phyloP scores from a whole-genome alignment of 805 yeast species.

The Yamadazyma ubonensis region DNA sequence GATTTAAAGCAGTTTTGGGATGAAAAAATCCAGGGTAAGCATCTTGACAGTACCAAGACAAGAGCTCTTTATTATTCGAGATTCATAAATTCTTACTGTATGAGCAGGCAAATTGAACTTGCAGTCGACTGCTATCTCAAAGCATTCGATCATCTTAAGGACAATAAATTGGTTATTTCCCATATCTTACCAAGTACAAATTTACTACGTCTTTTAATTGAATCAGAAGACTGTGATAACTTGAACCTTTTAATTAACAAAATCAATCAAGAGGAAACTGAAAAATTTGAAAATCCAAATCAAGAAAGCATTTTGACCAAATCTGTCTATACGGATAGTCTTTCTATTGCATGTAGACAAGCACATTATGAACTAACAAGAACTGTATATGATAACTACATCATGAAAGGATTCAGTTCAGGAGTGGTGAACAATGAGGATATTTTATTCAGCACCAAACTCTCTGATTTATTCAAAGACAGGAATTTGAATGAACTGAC shows the following conservation, averaged over 20 bases:
- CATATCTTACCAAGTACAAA: constrained; percentile 19
- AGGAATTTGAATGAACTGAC: constrained; percentile 23
- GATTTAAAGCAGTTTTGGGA: constrained; percentile 9
- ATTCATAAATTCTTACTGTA: constrained; percentile 22
- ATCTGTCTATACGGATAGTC: constrained; percentile 22
- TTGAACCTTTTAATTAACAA: constrained; percentile 17
- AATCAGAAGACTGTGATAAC: constrained; percentile 23
- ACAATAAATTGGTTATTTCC: background rate
- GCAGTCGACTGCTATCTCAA: constrained; percentile 17
- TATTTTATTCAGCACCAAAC: constrained; percentile 19
- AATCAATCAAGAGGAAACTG: constrained; percentile 10
- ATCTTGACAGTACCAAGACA: background rate
- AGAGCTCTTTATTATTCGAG: constrained; percentile 22
- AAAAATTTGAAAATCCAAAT: constrained; percentile 2
- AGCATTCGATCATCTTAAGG: constrained; percentile 1
- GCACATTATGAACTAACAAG: constrained; percentile 30
- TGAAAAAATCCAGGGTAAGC: background rate
- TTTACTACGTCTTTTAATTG: constrained; percentile 18
- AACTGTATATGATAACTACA: constrained; percentile 25
- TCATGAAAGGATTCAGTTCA: constrained; percentile 29
- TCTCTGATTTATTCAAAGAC: constrained; percentile 7
- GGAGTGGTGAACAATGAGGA: constrained; percentile 24
- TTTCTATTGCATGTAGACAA: constrained; percentile 23
- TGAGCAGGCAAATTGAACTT: constrained; percentile 22
- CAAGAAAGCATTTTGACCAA: constrained; percentile 3